Conservation (phyloP, 257 asterid species). For the Primulina huaijiensis region DNA sequence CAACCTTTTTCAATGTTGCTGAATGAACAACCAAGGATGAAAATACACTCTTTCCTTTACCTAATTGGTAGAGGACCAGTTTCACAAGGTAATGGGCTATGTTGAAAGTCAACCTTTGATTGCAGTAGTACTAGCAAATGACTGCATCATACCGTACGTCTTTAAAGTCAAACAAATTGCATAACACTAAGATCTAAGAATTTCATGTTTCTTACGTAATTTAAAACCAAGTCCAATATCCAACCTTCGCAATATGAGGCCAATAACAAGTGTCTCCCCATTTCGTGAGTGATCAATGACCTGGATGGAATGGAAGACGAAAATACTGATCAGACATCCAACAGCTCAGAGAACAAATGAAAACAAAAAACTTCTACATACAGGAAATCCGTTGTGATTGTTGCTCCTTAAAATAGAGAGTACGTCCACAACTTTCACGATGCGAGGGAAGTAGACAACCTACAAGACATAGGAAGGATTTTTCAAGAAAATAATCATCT, state of each 20-base stretch:
- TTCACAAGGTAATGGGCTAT: conserved; percentile 78
- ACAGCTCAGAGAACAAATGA: conserved; percentile 14
- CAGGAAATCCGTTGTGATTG: conserved; percentile 92
- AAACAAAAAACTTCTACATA: conserved; percentile 40
- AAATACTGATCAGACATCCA: conserved; percentile 22
- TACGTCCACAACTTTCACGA: conserved; percentile 80
- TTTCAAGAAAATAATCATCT: background rate
- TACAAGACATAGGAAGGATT: conserved; percentile 30
- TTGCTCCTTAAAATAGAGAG: conserved; percentile 86
- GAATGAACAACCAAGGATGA: conserved; percentile 18
- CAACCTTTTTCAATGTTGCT: background rate
- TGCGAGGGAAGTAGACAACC: conserved; percentile 92
- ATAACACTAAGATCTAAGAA: conserved; percentile 13
- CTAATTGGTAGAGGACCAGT: conserved; percentile 78
- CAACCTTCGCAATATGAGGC: conserved; percentile 88
- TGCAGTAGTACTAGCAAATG: conserved; percentile 91
- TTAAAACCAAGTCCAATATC: conserved; percentile 16
- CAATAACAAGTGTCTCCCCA: conserved; percentile 94
- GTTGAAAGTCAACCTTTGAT: conserved; percentile 95
- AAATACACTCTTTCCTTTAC: conserved; percentile 31
- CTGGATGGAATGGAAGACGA: conserved; percentile 34
- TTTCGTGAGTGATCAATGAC: conserved; percentile 85
- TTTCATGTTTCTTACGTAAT: conserved; percentile 8
- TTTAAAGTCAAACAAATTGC: conserved; percentile 18
- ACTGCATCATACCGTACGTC: conserved; percentile 45